Evolutionary conservation across 2,329 filamentous ascomycete species (phyloP).

Genomic region (Penicillium sp.): DNA sequence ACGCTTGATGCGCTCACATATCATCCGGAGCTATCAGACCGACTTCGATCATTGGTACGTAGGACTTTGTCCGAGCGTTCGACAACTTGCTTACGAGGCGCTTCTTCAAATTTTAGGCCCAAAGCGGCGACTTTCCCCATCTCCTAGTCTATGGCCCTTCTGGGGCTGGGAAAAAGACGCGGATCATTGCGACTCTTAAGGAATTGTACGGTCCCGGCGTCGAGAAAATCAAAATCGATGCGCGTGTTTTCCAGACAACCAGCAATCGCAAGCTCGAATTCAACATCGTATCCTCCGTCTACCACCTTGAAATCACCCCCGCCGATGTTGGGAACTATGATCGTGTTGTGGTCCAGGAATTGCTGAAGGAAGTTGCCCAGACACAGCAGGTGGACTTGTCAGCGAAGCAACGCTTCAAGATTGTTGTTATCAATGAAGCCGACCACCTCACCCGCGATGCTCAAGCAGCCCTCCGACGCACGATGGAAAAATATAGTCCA

Average conservation of each 20-base stretch:
- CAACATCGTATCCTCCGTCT: slow-evolving; percentile 95
- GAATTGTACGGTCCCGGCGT: slow-evolving; percentile 92
- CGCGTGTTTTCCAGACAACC: slow-evolving; percentile 89
- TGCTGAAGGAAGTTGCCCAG: slow-evolving; percentile 95
- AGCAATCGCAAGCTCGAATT: slow-evolving; percentile 98
- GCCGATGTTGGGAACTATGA: slow-evolving; percentile 96
- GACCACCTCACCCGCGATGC: slow-evolving; percentile 91
- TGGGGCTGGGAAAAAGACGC: slow-evolving; percentile 94
- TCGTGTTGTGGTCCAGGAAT: slow-evolving; percentile 87
- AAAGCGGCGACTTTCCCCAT: slow-evolving; percentile 96
- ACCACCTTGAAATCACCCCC: slow-evolving; percentile 97
- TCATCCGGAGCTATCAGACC: slow-evolving; percentile 79
- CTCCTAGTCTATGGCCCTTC: slow-evolving; percentile 95
- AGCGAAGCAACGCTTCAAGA: slow-evolving; percentile 91
- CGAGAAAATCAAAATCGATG: slow-evolving; percentile 99
- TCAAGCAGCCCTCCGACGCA: slow-evolving; percentile 86
- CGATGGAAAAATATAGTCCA: slow-evolving; percentile 99
- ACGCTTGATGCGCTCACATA: slow-evolving; percentile 63
- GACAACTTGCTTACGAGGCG: slow-evolving; percentile 6
- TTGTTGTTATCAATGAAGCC: slow-evolving; percentile 98
- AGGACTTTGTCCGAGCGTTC: background rate
- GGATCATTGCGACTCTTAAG: slow-evolving; percentile 90
- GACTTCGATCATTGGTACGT: slow-evolving; percentile 73
- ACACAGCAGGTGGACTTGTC: slow-evolving; percentile 96
- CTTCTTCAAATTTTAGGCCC: slow-evolving; percentile 55